These are phyloP conservation scores for Omphalotus guepiniiformis DNA, from an alignment of 768 basidiomycete species.

Conservation along the genomic window DNA sequence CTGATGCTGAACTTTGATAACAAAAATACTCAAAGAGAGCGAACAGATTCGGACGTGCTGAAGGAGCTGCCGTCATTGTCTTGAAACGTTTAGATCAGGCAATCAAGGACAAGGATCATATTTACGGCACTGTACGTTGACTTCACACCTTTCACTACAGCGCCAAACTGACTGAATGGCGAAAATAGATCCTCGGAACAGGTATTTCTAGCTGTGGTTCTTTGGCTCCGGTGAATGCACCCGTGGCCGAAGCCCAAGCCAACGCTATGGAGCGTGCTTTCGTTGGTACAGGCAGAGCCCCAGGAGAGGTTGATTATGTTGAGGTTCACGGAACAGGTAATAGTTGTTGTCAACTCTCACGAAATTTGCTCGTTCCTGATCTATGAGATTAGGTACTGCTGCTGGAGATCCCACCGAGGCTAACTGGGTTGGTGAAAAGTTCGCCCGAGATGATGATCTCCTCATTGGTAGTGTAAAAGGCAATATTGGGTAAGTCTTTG, in stretches of 20 bases:
- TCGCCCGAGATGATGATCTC: constrained; percentile 16
- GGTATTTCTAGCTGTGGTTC: constrained; percentile 34
- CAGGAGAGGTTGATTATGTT: constrained; percentile 41
- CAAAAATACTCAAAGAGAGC: constrained; percentile 5
- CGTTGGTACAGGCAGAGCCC: constrained; percentile 22
- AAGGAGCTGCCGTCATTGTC: constrained; percentile 34
- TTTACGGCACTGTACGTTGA: constrained; percentile 34
- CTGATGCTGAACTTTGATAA: neutral
- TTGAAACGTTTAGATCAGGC: constrained; percentile 36
- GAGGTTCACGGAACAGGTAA: constrained; percentile 49
- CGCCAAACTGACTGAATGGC: constrained; percentile 10
- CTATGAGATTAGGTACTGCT: constrained; percentile 29
- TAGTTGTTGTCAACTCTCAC: neutral
- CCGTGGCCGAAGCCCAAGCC: constrained; percentile 32
- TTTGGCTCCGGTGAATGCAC: constrained; percentile 31
- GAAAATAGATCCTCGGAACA: constrained; percentile 38
- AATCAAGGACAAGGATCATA: constrained; percentile 32
- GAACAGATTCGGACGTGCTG: constrained; percentile 32
- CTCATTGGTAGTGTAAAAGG: constrained; percentile 42
- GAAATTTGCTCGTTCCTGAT: neutral
- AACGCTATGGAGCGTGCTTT: constrained; percentile 35
- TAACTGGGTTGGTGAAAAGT: constrained; percentile 35
- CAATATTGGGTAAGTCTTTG: constrained; percentile 35
- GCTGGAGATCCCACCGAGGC: constrained; percentile 48
- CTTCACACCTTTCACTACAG: neutral